Evolutionary conservation across 352 stramenopile species (phyloP).

Genomic region (Pelagophyceae sp.): DNA sequence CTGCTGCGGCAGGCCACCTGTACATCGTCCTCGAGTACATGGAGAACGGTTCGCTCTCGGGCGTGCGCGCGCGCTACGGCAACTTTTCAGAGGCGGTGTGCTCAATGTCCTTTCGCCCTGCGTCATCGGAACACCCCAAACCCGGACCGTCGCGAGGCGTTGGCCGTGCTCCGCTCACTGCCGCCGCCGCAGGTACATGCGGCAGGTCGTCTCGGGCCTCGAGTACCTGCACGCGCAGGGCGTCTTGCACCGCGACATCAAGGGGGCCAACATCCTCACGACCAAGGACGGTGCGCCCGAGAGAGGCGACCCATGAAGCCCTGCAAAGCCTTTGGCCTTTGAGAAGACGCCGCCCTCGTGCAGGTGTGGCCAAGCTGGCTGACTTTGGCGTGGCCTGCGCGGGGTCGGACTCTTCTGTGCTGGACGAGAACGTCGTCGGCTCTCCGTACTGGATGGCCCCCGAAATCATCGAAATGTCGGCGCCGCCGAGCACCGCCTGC

Average conservation of each 20-base stretch:
- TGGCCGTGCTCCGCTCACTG: neutral
- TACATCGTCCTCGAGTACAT: constrained; percentile 71
- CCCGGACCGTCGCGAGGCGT: too few species aligned
- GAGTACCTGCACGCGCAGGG: constrained; percentile 76
- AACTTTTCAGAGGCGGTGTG: constrained; percentile 63
- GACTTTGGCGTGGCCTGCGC: constrained; percentile 73
- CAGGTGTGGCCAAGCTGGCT: constrained; percentile 68
- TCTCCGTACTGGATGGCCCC: constrained; percentile 92
- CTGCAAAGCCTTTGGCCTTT: too few species aligned
- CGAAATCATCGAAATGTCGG: constrained; percentile 88
- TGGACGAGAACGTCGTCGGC: constrained; percentile 70
- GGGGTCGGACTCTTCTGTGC: neutral
- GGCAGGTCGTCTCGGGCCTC: constrained; percentile 74
- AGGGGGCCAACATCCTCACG: constrained; percentile 81
- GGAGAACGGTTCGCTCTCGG: constrained; percentile 74
- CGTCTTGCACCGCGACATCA: constrained; percentile 81
- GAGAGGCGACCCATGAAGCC: neutral
- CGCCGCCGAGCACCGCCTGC: constrained; percentile 67
- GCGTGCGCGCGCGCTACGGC: constrained; percentile 68
- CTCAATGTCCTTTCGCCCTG: too few species aligned
- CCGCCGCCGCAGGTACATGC: constrained; percentile 42
- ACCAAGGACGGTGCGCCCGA: constrained; percentile 60
- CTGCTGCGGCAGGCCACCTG: constrained; percentile 25
- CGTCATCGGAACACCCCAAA: constrained; percentile 33
- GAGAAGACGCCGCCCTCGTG: neutral